phyloP scores from a whole-genome alignment of 371 early-diverging fungal species.

The Sporodiniella umbellata region DNA sequence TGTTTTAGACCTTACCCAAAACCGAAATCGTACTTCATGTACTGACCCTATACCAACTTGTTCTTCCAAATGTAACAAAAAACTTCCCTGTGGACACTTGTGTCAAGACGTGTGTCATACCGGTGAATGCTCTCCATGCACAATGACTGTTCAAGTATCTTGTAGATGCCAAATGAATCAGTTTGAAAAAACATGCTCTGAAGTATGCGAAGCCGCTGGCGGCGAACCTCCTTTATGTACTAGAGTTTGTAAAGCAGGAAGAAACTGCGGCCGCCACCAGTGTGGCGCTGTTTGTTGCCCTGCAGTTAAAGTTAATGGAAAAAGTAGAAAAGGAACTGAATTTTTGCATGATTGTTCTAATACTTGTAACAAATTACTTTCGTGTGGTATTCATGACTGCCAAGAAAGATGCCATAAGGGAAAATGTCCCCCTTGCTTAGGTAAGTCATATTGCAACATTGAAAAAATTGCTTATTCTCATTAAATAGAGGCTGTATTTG shows the following conservation, averaged over 20 bases:
- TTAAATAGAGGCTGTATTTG: conserved; percentile 54
- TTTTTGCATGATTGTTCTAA: conserved; percentile 61
- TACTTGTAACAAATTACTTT: conserved; percentile 60
- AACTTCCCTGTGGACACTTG: conserved; percentile 67
- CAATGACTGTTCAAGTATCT: conserved; percentile 36
- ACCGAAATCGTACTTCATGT: conserved; percentile 53
- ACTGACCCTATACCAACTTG: conserved; percentile 81
- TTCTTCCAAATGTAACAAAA: conserved; percentile 59
- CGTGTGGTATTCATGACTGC: conserved; percentile 69
- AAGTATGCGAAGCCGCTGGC: conserved; percentile 38
- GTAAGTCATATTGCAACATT: not conserved
- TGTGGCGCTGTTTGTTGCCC: conserved; percentile 60
- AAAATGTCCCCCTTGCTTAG: conserved; percentile 65
- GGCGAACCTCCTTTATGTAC: conserved; percentile 59
- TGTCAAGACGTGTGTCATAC: conserved; percentile 75
- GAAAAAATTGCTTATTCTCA: conserved; percentile 1
- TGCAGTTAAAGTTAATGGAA: conserved; percentile 38
- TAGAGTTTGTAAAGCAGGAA: conserved; percentile 55
- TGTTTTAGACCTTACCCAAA: conserved; percentile 29
- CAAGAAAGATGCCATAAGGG: conserved; percentile 70
- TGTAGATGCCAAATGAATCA: conserved; percentile 67
- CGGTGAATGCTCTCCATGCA: conserved; percentile 73
- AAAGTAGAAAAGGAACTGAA: conserved; percentile 27
- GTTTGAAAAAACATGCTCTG: conserved; percentile 46
- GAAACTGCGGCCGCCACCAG: conserved; percentile 68